phyloP scores from a whole-genome alignment of 2,329 filamentous ascomycete species.

The Botrytis aclada region DNA sequence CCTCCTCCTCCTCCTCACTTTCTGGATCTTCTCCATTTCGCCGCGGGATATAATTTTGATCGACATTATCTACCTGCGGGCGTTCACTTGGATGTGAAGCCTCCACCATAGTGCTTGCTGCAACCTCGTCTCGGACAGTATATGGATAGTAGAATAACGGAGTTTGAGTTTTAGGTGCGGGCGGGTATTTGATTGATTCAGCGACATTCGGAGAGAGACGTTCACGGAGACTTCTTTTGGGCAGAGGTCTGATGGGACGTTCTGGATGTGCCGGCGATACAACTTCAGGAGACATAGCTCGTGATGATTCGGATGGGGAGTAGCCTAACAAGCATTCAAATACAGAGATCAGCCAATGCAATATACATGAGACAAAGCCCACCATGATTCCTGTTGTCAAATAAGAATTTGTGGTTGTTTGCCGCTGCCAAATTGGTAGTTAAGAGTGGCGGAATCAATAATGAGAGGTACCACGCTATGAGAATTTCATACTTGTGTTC shows the following conservation, averaged over 20 bases:
- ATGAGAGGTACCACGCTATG: constrained; percentile 13
- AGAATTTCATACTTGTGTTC: constrained; percentile 22
- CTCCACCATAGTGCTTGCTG: constrained; percentile 35
- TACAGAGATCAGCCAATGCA: constrained; percentile 21
- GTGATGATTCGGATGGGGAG: constrained; percentile 38
- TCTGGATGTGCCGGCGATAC: constrained; percentile 75
- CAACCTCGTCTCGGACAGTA: constrained; percentile 38
- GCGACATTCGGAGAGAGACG: constrained; percentile 82
- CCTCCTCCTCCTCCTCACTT: constrained; percentile 60
- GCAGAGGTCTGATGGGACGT: constrained; percentile 87
- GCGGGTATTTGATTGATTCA: constrained; percentile 77
- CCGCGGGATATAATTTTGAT: constrained; percentile 42
- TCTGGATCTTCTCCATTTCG: constrained; percentile 55
- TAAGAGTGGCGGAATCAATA: constrained; percentile 5
- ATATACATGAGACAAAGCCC: constrained; percentile 19
- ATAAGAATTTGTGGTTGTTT: neutral
- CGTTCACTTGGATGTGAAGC: constrained; percentile 34
- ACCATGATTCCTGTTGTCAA: constrained; percentile 13
- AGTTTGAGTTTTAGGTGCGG: constrained; percentile 65
- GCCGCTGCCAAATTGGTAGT: constrained; percentile 10
- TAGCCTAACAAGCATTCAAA: constrained; percentile 30
- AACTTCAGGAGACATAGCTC: constrained; percentile 66
- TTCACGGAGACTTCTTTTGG: constrained; percentile 83
- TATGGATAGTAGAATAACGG: constrained; percentile 74
- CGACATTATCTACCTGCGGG: constrained; percentile 35